Evolutionary conservation across 139 green algal genomes (phyloP).

Genomic region (Tetradesmus obliquus): DNA sequence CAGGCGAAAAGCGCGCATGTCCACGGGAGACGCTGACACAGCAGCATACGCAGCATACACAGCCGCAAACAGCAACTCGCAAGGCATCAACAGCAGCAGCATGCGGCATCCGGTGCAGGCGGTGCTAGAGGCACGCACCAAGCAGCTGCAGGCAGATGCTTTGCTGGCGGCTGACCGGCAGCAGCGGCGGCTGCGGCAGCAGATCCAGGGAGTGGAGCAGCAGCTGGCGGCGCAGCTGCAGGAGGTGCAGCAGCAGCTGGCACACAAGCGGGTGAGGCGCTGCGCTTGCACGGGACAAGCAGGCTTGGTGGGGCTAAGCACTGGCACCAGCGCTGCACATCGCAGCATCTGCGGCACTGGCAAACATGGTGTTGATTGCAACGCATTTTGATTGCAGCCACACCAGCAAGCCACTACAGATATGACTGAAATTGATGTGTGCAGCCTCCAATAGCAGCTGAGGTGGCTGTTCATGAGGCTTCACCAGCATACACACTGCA

Average conservation of each 20-base stretch:
- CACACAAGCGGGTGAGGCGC: conserved; percentile 30
- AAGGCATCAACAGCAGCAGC: conserved; percentile 1
- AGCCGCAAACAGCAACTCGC: neutral
- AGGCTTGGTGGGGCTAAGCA: too few species aligned
- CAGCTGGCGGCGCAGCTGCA: conserved; percentile 25
- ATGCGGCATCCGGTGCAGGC: conserved; percentile 11
- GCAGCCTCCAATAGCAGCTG: too few species aligned
- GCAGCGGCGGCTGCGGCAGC: conserved; percentile 32
- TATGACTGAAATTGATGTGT: too few species aligned
- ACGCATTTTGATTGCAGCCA: too few species aligned
- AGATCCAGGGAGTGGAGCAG: conserved; percentile 27
- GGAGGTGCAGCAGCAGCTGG: conserved; percentile 39
- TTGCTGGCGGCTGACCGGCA: neutral
- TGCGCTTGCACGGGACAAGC: neutral
- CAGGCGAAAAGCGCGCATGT: too few species aligned
- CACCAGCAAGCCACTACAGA: too few species aligned
- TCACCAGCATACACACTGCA: too few species aligned
- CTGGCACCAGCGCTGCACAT: too few species aligned
- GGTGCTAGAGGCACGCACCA: conserved; percentile 2
- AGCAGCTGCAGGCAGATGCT: conserved; percentile 26
- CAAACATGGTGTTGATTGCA: too few species aligned
- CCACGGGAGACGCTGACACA: neutral
- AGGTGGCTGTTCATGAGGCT: too few species aligned
- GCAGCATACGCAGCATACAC: neutral
- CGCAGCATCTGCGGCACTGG: too few species aligned